Conservation (phyloP, 2,329 filamentous ascomycete genomes). For the Aspergillus tanneri region DNA sequence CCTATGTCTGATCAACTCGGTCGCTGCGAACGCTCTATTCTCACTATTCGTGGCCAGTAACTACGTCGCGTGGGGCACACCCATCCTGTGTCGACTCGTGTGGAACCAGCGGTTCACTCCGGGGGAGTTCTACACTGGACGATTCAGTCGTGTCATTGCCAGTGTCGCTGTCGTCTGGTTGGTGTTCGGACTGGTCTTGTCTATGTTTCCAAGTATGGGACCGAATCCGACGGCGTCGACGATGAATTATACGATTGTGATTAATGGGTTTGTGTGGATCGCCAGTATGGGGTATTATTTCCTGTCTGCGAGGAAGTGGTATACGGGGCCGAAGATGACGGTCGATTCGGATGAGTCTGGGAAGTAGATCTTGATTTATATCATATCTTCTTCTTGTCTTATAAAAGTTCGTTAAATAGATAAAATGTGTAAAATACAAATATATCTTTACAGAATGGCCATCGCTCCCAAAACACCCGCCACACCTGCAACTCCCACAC, state of each 20-base stretch:
- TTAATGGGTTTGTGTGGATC: slow-evolving; percentile 60
- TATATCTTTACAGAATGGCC: slow-evolving; percentile 28
- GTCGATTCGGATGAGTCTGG: slow-evolving; percentile 42
- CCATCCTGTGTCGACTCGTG: slow-evolving; percentile 58
- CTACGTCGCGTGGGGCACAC: slow-evolving; percentile 60
- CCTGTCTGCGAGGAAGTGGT: slow-evolving; percentile 60
- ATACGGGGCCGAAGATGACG: slow-evolving; percentile 60
- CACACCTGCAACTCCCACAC: slow-evolving; percentile 22
- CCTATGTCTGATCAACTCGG: slow-evolving; percentile 57
- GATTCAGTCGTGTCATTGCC: slow-evolving; percentile 54
- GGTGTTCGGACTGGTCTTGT: slow-evolving; percentile 55
- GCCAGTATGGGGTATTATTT: slow-evolving; percentile 58
- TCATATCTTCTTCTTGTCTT: too few species aligned
- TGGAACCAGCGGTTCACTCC: slow-evolving; percentile 60
- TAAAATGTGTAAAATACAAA: too few species aligned
- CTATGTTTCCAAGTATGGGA: slow-evolving; percentile 59
- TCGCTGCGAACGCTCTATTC: slow-evolving; percentile 60
- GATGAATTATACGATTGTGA: slow-evolving; percentile 66
- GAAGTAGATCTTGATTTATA: too few species aligned
- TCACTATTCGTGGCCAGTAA: slow-evolving; percentile 57
- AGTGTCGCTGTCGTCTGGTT: slow-evolving; percentile 56
- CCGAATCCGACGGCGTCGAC: slow-evolving; percentile 52
- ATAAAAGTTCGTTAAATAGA: too few species aligned
- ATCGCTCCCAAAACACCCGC: slow-evolving; percentile 32
- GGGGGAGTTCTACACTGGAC: slow-evolving; percentile 60